Evolutionary conservation across 1,139 yeast species (phyloP), one percentile per base, ranked within the genome.

Genomic region (Candida tropicalis): DNA sequence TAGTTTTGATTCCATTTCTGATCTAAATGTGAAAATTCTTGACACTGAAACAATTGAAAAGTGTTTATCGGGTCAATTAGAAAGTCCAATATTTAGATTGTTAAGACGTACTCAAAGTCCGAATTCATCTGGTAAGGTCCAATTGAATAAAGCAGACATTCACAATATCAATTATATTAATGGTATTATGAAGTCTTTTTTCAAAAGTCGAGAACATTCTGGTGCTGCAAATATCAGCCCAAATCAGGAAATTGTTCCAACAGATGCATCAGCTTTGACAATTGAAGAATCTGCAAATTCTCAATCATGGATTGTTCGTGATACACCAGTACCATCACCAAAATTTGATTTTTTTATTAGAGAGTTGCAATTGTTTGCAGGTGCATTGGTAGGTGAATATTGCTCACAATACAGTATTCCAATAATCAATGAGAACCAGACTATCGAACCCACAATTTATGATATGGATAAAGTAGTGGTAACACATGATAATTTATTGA

Each of bases 81-180:
- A 60, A 35, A 53, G 59, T 6, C 53, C 64, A 2, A 60, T 71
- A 1, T 70, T 71, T 48, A 55, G 58, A 27, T 49, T 71, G 4
- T 70, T 72, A 45, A 46, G 43, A 27, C 45, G 46, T 11, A n/a
- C 26, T 3, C 24, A 13, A 25, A 37, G 37, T 8, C 13, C 12
- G 22, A 10, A 18, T 7, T 9, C 24, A 13, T 20, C 26, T 24
- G 25, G 12, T 52, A 31, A 35, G 22, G 20, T 15, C 10, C n/a
- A 40, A 9, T 38, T 62, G 11, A 56, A 50, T 18, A 57, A 58
- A 11, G 58, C 54, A 2, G 77, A 72, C 49, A 50, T 56, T 24
- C 70, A 65, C 41, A 63, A 66, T 40, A 36, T 73, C n/a, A 63
- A 64, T 13, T 63, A 68, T 46, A 62, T 72, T 15, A 53, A 59